These are phyloP conservation scores for Penicillium parvum DNA, from an alignment of 495 filamentous ascomycete species.

Conservation along the genomic window DNA sequence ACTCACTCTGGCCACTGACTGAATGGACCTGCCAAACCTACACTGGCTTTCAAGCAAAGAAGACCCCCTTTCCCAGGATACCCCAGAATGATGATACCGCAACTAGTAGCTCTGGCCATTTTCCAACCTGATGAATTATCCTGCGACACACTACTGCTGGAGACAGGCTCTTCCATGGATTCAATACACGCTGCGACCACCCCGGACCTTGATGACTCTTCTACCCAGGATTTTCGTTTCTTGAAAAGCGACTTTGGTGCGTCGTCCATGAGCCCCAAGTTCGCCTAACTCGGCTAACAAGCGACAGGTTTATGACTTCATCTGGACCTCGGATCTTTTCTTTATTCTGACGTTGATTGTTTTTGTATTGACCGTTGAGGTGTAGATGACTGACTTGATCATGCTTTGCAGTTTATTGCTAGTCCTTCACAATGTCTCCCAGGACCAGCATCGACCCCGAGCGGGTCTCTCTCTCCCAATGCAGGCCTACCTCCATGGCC, in stretches of 20 bases:
- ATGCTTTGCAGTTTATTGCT: conserved; percentile 11
- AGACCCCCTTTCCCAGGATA: conserved; percentile 3
- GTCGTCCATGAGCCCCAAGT: neutral
- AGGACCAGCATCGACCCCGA: conserved; percentile 36
- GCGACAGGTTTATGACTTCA: conserved; percentile 10
- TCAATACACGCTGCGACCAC: neutral
- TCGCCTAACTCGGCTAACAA: conserved; percentile 11
- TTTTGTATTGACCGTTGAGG: conserved; percentile 16
- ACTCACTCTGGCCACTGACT: conserved; percentile 15
- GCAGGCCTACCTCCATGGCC: conserved; percentile 36
- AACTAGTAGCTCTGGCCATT: conserved; percentile 11
- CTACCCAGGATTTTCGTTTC: conserved; percentile 6
- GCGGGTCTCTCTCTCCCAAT: conserved; percentile 33
- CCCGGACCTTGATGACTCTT: neutral
- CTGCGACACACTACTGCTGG: conserved; percentile 1
- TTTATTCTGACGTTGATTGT: conserved; percentile 12
- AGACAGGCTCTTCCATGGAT: conserved; percentile 9
- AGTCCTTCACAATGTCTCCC: conserved; percentile 31
- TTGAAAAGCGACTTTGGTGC: conserved; percentile 13
- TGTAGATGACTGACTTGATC: conserved; percentile 36
- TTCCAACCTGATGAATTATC: neutral
- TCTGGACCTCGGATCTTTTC: conserved; percentile 25
- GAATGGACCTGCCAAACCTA: conserved; percentile 8
- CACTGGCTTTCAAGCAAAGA: neutral
- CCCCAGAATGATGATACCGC: conserved; percentile 9